Base-by-base conservation (phyloP, 208 protist species). In the Acanthamoeba royreba region DNA sequence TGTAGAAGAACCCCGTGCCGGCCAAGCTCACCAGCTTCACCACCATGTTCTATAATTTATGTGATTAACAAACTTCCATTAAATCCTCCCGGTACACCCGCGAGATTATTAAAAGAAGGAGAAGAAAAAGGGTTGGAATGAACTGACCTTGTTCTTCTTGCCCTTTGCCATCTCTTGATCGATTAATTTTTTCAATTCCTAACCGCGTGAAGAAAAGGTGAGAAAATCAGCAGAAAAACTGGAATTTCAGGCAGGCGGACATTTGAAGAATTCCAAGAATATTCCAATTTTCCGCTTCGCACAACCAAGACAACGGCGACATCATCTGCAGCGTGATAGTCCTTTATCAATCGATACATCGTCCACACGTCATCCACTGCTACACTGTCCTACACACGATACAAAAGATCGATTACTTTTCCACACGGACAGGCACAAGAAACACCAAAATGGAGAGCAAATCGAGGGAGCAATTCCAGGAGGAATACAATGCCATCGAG, bases 1-100 rank as follows among this genome's bases (percentile, higher is more conserved):
- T 94, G 72, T 97, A 97, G 89, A 96, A 96, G 89, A 93, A 96
- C 2, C 96, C 96, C 28, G 96, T 97, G 28, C 95, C 95, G 4
- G 96, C 96, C 53, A 63, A 58, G 79, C 95, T 96, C 33, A 96
- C 92, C 7, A 97, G 63, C 77, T 96, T 95, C 49, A 97, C 66
- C 35, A 97, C 43, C 53, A 96, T 85, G 31, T 52, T 91, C 93
- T 95, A 89, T 0, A 40, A 53, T 42, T 93, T 15, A 72, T 35
- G 38, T 93, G 95, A 22, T 55, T 83, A 47, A 89, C 93, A 43
- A 35, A 72, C 94, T 92, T 95, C 42, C 38, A 5, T n/a, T 31
- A 5, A 4, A 17, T 55, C 43, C 42, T 38, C 35, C 11, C 8
- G 8, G 1, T 1, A 2, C n/a, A 43, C 33, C 33, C 1, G 4